Percentiles rank a stretch among this genome's conserved stretches.
phyloP scores from a whole-genome alignment of 176 grass and related monocot genomes.

The Oryza coarctata region DNA sequence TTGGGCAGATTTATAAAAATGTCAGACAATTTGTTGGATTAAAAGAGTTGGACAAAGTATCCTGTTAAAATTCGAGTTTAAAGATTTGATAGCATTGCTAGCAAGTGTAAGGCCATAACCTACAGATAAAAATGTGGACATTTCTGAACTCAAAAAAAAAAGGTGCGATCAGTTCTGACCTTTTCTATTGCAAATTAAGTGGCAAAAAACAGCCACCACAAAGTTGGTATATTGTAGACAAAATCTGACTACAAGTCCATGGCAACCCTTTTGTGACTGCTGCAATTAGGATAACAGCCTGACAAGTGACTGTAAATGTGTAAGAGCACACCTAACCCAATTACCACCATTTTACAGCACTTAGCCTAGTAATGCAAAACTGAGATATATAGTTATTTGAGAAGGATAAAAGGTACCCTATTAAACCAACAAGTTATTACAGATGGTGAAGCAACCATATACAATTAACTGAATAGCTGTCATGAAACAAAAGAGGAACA shows the following conservation, averaged over 20 bases:
- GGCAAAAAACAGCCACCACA: background rate
- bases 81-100: background rate
- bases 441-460: background rate
- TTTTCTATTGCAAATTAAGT: background rate
- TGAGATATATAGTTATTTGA: background rate
- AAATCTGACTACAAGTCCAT: background rate
- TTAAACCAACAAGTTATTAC: background rate
- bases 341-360: background rate
- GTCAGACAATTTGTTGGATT: background rate
- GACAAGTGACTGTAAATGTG: background rate
- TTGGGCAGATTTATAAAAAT: background rate
- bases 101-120: background rate
- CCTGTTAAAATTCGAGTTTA: background rate
- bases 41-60: background rate
- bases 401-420: background rate
- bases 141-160: background rate
- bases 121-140: background rate
- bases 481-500: background rate
- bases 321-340: background rate
- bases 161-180: background rate
- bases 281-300: background rate
- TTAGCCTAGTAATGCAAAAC: background rate
- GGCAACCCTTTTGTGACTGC: background rate
- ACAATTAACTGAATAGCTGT: background rate
- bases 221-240: slow-evolving; percentile 21